Conservation (phyloP, 1,284 basidiomycete species). For the Quambalaria eucalypti region DNA sequence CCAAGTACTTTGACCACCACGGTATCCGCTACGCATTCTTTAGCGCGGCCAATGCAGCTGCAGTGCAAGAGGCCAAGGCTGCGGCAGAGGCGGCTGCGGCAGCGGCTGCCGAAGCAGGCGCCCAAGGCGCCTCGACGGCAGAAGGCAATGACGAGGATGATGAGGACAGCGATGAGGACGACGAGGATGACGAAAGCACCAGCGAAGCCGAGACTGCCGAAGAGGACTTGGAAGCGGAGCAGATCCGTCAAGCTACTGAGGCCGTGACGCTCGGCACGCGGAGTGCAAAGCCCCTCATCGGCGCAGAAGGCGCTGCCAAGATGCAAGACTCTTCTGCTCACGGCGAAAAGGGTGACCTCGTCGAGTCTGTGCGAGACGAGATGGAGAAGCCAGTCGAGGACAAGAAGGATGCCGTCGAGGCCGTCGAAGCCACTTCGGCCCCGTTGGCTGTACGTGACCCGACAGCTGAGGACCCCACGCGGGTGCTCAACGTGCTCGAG, state of each 20-base stretch:
- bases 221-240: constrained; percentile 23
- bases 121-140: constrained; percentile 40
- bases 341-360: constrained; percentile 9
- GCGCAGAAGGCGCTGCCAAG: constrained; percentile 19
- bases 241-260: constrained; percentile 4
- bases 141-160: constrained; percentile 15
- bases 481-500: constrained; percentile 76
- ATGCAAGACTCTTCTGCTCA: neutral
- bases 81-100: too few relatives aligned
- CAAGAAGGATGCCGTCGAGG: constrained; percentile 5
- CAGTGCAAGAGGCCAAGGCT: constrained; percentile 55
- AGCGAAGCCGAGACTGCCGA: constrained; percentile 44
- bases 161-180: constrained; percentile 22
- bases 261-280: constrained; percentile 16
- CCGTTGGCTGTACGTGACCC: neutral
- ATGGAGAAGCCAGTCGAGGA: constrained; percentile 44
- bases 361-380: constrained; percentile 16
- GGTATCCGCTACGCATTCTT: constrained; percentile 85
- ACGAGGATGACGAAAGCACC: constrained; percentile 2
- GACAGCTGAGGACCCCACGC: constrained; percentile 60
- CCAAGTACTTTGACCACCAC: constrained; percentile 80
- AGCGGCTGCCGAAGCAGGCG: constrained; percentile 54
- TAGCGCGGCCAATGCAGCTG: constrained; percentile 82
- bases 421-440: neutral
- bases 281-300: constrained; percentile 21